Conservation (phyloP, 164 flowering plant genomes). For the Tetracentron sinense region DNA sequence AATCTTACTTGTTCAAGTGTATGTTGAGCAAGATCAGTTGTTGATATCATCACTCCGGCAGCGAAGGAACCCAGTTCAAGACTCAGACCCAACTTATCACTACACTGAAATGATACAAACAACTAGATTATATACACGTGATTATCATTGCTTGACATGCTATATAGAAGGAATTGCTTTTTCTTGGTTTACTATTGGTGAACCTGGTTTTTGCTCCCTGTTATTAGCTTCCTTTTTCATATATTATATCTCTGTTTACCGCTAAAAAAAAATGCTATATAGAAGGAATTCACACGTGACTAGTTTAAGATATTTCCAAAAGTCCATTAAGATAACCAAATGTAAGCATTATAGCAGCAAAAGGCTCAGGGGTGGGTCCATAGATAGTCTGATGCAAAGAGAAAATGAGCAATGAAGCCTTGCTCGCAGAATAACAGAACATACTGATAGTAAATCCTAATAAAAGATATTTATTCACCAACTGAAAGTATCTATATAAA, state of each 20-base stretch:
- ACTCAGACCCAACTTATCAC: conserved; percentile 96
- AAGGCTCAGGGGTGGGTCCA: background rate
- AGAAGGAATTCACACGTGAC: too few species aligned
- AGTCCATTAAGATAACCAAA: background rate
- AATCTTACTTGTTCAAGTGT: conserved; percentile 85
- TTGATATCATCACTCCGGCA: conserved; percentile 98
- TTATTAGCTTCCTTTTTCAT: too few species aligned
- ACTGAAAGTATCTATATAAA: too few species aligned
- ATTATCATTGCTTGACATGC: background rate
- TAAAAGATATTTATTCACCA: too few species aligned
- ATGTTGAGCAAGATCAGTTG: conserved; percentile 92
- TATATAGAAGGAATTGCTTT: background rate
- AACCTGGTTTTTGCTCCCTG: too few species aligned
- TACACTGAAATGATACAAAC: conserved; percentile 61
- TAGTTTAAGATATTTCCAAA: background rate
- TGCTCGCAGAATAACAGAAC: too few species aligned
- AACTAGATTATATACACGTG: conserved; percentile 13
- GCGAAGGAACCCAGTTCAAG: conserved; percentile 97
- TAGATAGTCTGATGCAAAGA: background rate
- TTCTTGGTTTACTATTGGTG: too few species aligned
- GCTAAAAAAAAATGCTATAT: too few species aligned
- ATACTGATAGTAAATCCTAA: too few species aligned
- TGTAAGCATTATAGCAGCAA: background rate
- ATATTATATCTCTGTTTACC: too few species aligned
- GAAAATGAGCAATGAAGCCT: too few species aligned